A percentile compares a stretch with the other conserved stretches of the same genome.
Conservation (phyloP, 306 rosid genomes). For the Cucumis cinereus region DNA sequence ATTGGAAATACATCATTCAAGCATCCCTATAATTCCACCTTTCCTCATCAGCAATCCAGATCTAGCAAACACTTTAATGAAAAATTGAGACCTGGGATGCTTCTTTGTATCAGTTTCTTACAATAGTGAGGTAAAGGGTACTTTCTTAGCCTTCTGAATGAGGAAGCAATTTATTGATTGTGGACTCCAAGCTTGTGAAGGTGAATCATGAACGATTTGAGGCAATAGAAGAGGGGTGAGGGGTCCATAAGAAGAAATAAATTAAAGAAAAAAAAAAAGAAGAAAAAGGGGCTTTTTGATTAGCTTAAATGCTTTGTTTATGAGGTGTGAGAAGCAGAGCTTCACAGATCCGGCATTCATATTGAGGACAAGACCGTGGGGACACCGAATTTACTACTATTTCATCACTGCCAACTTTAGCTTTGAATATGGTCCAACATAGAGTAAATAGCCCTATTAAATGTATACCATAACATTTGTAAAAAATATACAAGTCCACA, state of each 20-base stretch:
- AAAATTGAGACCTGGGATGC: neutral
- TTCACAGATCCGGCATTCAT: conserved; percentile 11
- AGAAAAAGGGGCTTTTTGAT: neutral
- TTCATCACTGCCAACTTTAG: conserved; percentile 12
- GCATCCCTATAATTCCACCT: conserved; percentile 1
- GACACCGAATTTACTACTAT: conserved; percentile 4
- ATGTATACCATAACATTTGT: conserved; percentile 2
- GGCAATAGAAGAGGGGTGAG: neutral
- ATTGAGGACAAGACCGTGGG: conserved; percentile 7
- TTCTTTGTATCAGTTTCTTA: neutral
- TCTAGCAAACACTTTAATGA: conserved; percentile 3
- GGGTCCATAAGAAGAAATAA: neutral
- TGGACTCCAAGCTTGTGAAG: conserved; percentile 3
- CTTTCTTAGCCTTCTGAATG: neutral
- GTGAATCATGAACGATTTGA: neutral
- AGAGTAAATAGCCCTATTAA: conserved; percentile 11
- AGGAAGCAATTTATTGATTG: conserved; percentile 7
- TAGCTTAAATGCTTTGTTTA: conserved; percentile 11
- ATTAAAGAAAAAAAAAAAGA: neutral
- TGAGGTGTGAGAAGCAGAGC: conserved; percentile 8
- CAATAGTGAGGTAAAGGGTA: neutral
- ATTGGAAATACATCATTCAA: neutral
- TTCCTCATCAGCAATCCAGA: conserved; percentile 4
- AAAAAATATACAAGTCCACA: conserved; percentile 5
- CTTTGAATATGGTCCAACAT: conserved; percentile 14